These are phyloP conservation scores for Phialophora chinensis DNA, from an alignment of 2,329 filamentous ascomycete genomes.

Conservation along the genomic window DNA sequence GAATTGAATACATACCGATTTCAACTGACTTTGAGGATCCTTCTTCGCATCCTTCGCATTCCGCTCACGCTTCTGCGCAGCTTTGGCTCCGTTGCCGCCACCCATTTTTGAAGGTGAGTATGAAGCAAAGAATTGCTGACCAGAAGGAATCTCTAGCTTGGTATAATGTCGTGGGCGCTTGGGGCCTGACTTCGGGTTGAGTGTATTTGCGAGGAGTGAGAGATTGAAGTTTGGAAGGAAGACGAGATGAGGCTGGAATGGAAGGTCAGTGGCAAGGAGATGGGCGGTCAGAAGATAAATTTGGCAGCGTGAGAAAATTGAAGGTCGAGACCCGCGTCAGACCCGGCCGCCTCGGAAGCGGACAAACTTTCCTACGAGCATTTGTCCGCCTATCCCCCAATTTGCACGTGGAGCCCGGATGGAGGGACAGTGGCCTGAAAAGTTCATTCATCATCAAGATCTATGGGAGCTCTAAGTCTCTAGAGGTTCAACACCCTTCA, in stretches of 20 bases:
- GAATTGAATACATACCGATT: conserved; percentile 59
- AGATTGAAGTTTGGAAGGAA: not conserved
- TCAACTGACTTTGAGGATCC: conserved; percentile 68
- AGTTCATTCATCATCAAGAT: not conserved
- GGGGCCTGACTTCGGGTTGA: not conserved
- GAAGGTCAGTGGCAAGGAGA: conserved; percentile 4
- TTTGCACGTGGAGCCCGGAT: too few relatives aligned
- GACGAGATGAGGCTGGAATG: not conserved
- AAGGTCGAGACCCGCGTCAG: conserved; percentile 2
- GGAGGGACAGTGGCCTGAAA: not conserved
- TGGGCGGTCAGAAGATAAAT: conserved; percentile 21
- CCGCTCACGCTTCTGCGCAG: conserved; percentile 74
- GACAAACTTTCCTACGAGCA: conserved; percentile 1
- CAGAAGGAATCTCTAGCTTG: not conserved
- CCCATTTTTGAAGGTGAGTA: conserved; percentile 14
- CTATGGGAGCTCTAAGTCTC: not conserved
- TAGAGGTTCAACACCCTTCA: not conserved
- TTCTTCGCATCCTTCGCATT: conserved; percentile 66
- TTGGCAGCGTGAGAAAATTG: conserved; percentile 15
- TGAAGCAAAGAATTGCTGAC: not conserved
- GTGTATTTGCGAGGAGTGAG: not conserved
- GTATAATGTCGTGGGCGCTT: too few relatives aligned
- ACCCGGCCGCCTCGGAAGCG: not conserved
- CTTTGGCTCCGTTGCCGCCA: conserved; percentile 62
- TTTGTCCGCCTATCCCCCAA: not conserved